phyloP scores from a whole-genome alignment of 2,329 filamentous ascomycete genomes.

The Botryotinia globosa region DNA sequence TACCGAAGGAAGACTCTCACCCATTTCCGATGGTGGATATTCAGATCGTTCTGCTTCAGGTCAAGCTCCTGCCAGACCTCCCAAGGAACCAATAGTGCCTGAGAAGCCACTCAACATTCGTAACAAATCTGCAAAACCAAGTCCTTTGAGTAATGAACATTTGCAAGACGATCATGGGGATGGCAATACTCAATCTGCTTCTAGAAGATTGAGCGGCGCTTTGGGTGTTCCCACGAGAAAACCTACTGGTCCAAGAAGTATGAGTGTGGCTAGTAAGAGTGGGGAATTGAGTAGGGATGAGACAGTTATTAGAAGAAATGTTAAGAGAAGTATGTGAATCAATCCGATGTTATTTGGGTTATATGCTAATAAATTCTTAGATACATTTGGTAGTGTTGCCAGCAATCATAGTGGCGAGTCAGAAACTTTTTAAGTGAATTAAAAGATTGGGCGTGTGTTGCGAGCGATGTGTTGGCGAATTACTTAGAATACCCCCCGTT shows the following conservation, averaged over 20 bases:
- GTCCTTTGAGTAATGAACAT: slow-evolving; percentile 57
- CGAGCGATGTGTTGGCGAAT: neutral
- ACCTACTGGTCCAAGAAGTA: slow-evolving; percentile 39
- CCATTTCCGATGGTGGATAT: slow-evolving; percentile 37
- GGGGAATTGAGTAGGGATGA: slow-evolving; percentile 35
- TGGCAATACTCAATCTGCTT: slow-evolving; percentile 28
- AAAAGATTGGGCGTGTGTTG: neutral
- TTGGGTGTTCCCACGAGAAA: slow-evolving; percentile 37
- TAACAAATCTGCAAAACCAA: slow-evolving; percentile 52
- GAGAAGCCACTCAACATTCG: slow-evolving; percentile 49
- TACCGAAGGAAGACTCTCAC: slow-evolving; percentile 32
- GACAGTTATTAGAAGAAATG: slow-evolving; percentile 34
- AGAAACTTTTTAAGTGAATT: slow-evolving; percentile 50
- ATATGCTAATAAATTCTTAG: slow-evolving; percentile 37
- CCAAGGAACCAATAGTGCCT: slow-evolving; percentile 56
- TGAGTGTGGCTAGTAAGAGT: slow-evolving; percentile 34
- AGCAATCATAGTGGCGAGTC: slow-evolving; percentile 48
- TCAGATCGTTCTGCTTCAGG: slow-evolving; percentile 34
- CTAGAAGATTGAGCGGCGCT: slow-evolving; percentile 30
- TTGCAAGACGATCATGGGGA: slow-evolving; percentile 23
- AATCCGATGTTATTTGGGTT: slow-evolving; percentile 23
- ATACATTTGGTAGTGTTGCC: slow-evolving; percentile 53
- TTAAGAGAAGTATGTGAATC: slow-evolving; percentile 53
- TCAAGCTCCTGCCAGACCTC: slow-evolving; percentile 55
- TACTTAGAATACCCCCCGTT: slow-evolving; percentile 10